Evolutionary conservation across 768 basidiomycete genomes (phyloP), one percentile per base, ranked within the genome.

Genomic region (Cubamyces lactineus): DNA sequence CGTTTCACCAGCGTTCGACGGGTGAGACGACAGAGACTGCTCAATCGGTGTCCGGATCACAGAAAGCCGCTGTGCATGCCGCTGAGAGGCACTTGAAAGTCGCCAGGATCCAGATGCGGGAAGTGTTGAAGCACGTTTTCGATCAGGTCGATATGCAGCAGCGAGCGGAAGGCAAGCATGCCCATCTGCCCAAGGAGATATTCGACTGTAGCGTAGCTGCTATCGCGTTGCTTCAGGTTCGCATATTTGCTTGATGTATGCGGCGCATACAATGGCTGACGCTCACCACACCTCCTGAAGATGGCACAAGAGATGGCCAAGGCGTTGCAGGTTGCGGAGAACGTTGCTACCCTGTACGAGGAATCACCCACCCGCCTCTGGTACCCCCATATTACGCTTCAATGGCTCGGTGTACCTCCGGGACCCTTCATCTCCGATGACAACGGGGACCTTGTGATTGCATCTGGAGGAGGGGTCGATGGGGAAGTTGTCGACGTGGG

Each of bases 221-320:
- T 66, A 78, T 79, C 28, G 79, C 79, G 2, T 63, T 81, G 26
- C 66, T 82, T n/a, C 79, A 82, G 76, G 80, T 80, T 59, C 43
- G 69, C 43, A 19, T 5, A 21, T 5, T 19, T 21, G 15, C 30
- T 54, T 26, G 23, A 28, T 49, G 38, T 21, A 51, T 56, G 49
- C 40, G 39, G 16, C 47, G n/a, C 13, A 23, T 30, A 16, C 30
- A 19, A 23, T 21, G 15, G 12, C 52, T 34, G 13, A 34, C 21
- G 53, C 53, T 59, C 28, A 11, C 23, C 28, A 23, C 12, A 13
- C 53, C 9, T 11, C 34, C 9, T 11, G 34, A 34, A 82, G 80
- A 80, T 81, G 78, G 79, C 78, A 0, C 74, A 79, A 19, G 79
- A 81, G 48, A 69, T 77, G 55, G 71, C 68, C 23, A 64, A 65